Percentiles rank a stretch among this genome's conserved stretches.
Conservation (phyloP, 768 basidiomycete genomes). For the Mycena filopes region DNA sequence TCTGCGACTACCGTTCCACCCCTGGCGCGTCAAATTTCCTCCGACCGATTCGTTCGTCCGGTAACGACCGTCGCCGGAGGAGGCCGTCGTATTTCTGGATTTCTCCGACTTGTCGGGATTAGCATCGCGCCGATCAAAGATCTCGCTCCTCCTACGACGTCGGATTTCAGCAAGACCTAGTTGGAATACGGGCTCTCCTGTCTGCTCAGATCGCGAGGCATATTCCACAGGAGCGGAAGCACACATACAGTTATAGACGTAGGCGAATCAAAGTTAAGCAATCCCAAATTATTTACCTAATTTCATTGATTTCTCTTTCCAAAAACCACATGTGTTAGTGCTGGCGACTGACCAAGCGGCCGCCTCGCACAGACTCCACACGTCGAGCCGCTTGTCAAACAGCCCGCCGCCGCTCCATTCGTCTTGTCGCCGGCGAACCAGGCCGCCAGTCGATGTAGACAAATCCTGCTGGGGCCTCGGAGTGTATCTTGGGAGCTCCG, state of each 20-base stretch:
- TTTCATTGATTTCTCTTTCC: not conserved
- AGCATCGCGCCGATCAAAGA: not conserved
- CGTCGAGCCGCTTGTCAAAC: not conserved
- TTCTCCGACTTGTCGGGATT: constrained; percentile 4
- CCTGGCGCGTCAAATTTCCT: too few species aligned
- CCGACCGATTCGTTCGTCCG: not conserved
- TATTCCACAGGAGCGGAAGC: not conserved
- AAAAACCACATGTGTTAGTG: not conserved
- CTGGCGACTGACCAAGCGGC: too few species aligned
- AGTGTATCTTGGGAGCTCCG: not conserved
- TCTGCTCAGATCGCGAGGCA: not conserved
- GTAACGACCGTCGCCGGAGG: not conserved
- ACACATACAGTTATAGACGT: not conserved
- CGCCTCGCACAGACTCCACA: not conserved
- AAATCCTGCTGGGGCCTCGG: not conserved
- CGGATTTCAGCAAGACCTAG: not conserved
- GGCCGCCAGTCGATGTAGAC: constrained; percentile 1
- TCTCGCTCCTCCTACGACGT: not conserved
- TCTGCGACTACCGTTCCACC: too few species aligned
- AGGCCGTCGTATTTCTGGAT: too few species aligned
- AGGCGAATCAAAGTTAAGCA: too few species aligned
- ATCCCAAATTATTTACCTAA: constrained; percentile 1
- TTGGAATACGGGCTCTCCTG: not conserved
- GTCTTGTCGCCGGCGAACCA: not conserved
- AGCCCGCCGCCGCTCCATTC: not conserved